Percentiles rank a stretch among this genome's conserved stretches.
phyloP scores from a whole-genome alignment of 345 rosid species.

The Noccaea caerulescens region DNA sequence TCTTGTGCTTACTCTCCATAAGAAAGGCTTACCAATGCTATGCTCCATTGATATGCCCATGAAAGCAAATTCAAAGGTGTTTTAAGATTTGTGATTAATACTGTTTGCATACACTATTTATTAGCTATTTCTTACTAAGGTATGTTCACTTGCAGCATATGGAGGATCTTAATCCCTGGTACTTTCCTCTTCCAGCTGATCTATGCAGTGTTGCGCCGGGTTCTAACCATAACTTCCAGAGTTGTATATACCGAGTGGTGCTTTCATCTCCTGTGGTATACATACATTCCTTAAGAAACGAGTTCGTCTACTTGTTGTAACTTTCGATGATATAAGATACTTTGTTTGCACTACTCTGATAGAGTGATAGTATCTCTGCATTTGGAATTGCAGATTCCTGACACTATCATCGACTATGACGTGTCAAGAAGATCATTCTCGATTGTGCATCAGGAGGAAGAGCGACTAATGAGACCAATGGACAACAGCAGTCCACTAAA shows the following conservation, averaged over 20 bases:
- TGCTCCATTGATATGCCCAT: constrained; percentile 79
- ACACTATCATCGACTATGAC: constrained; percentile 79
- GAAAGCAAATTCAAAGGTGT: constrained; percentile 54
- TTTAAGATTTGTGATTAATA: background rate
- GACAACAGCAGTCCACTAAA: constrained; percentile 24
- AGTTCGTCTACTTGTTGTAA: background rate
- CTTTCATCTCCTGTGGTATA: constrained; percentile 94
- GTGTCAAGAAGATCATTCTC: constrained; percentile 61
- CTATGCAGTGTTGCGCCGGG: constrained; percentile 67
- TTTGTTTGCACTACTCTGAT: background rate
- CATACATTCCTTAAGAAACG: constrained; percentile 31
- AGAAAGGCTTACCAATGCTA: constrained; percentile 58
- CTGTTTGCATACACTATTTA: background rate
- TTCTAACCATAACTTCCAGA: constrained; percentile 78
- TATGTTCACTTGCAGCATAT: constrained; percentile 28
- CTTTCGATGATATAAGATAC: constrained; percentile 20
- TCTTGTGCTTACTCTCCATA: constrained; percentile 66
- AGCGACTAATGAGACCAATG: too few relatives aligned
- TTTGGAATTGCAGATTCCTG: constrained; percentile 71
- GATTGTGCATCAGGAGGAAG: constrained; percentile 65
- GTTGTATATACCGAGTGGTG: constrained; percentile 68
- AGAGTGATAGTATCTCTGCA: background rate
- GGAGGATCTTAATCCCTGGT: constrained; percentile 76
- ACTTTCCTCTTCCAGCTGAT: constrained; percentile 77
- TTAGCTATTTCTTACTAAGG: constrained; percentile 10